phyloP scores from a whole-genome alignment of 2,329 filamentous ascomycete genomes.

The Microdochium nivale region DNA sequence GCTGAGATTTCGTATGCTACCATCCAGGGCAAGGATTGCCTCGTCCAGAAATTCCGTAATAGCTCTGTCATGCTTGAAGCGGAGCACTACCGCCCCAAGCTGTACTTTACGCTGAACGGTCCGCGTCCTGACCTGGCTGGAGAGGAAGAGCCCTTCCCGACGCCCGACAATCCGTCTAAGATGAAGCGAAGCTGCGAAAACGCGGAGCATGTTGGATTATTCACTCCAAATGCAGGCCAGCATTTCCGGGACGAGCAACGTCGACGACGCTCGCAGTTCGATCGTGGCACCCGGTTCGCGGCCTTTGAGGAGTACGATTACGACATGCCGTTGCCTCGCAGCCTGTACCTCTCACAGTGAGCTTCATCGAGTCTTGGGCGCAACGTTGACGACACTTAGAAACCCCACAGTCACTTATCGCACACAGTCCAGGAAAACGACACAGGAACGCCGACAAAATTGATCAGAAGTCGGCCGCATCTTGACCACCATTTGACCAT shows the following conservation, averaged over 20 bases:
- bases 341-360: conserved; percentile 23
- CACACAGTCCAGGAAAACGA: too few species aligned
- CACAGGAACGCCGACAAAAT: too few species aligned
- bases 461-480: too few species aligned
- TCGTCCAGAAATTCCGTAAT: conserved; percentile 94
- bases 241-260: conserved; percentile 68
- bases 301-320: conserved; percentile 55
- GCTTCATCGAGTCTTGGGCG: not conserved
- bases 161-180: conserved; percentile 77
- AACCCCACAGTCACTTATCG: too few species aligned
- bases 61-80: conserved; percentile 91
- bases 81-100: conserved; percentile 75
- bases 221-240: conserved; percentile 69
- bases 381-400: not conserved
- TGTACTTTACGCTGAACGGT: conserved; percentile 46
- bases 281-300: conserved; percentile 69
- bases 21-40: conserved; percentile 84
- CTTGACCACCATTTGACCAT: too few species aligned
- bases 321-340: conserved; percentile 31
- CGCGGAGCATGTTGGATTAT: conserved; percentile 75
- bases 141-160: conserved; percentile 66
- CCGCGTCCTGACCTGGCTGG: conserved; percentile 48
- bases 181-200: conserved; percentile 83
- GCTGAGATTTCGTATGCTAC: conserved; percentile 95
- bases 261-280: conserved; percentile 68